phyloP scores from a whole-genome alignment of 2,329 filamentous ascomycete species.

The Fusarium sp. region DNA sequence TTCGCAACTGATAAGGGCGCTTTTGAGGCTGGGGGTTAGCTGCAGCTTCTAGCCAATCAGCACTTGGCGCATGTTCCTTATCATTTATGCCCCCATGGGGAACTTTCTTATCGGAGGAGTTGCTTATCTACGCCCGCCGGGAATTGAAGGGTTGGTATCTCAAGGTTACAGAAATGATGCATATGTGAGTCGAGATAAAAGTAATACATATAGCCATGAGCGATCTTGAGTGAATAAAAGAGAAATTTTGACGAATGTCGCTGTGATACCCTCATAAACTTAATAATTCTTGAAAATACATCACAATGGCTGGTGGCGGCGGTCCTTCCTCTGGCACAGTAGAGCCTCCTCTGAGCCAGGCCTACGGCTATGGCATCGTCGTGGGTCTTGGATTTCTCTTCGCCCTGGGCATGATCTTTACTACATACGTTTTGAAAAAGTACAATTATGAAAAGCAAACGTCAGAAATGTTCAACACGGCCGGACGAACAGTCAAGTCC shows the following conservation, averaged over 20 bases:
- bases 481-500: constrained; percentile 88
- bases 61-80: neutral
- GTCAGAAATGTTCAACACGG: constrained; percentile 92
- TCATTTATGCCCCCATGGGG: neutral
- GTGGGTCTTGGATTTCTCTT: constrained; percentile 80
- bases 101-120: constrained; percentile 12
- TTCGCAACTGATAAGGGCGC: constrained; percentile 19
- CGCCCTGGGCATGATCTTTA: constrained; percentile 72
- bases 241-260: neutral
- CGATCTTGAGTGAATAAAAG: neutral
- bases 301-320: constrained; percentile 35
- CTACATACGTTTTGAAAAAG: constrained; percentile 34
- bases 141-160: constrained; percentile 14
- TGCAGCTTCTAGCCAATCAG: constrained; percentile 5
- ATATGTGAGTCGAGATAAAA: neutral
- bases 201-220: constrained; percentile 10
- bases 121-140: constrained; percentile 32
- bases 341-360: constrained; percentile 61
- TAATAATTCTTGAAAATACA: neutral
- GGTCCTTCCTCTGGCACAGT: constrained; percentile 34
- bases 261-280: neutral
- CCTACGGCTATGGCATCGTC: constrained; percentile 82
- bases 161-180: neutral
- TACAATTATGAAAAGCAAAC: constrained; percentile 79
- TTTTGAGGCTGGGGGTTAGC: constrained; percentile 2